Evolutionary conservation across 768 basidiomycete genomes (phyloP).

Genomic region (Crassisporium funariophilum): DNA sequence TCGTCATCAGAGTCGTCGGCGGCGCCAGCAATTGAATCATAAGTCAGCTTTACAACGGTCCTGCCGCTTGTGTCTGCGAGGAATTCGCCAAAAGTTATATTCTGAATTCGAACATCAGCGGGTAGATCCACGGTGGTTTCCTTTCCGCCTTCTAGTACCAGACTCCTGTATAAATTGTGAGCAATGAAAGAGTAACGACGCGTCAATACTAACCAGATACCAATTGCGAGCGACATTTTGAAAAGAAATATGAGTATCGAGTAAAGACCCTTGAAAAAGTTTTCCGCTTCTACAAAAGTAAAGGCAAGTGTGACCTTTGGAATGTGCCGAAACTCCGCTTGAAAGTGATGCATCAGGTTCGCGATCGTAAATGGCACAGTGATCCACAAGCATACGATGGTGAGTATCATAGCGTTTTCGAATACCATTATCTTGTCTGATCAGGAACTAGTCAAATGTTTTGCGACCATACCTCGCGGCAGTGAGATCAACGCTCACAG

Average conservation of each 20-base stretch:
- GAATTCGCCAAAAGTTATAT: conserved; percentile 77
- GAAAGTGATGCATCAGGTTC: conserved; percentile 7
- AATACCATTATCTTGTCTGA: conserved; percentile 5
- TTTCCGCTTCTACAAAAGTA: conserved; percentile 21
- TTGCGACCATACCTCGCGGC: conserved; percentile 95
- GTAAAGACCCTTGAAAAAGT: conserved; percentile 16
- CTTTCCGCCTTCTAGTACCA: conserved; percentile 58
- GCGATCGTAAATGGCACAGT: conserved; percentile 11
- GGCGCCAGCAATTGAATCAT: conserved; percentile 39
- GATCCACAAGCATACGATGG: conserved; percentile 41
- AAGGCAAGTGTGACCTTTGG: conserved; percentile 15
- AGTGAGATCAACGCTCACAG: conserved; percentile 95
- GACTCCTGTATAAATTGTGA: conserved; percentile 50
- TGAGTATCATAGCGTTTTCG: conserved; percentile 32
- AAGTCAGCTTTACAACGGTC: conserved; percentile 69
- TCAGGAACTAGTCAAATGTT: conserved; percentile 81
- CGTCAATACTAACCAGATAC: conserved; percentile 59
- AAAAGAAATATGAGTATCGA: conserved; percentile 12
- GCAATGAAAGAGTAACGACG: conserved; percentile 14
- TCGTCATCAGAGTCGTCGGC: conserved; percentile 47
- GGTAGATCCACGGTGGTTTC: conserved; percentile 58
- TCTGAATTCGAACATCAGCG: conserved; percentile 77
- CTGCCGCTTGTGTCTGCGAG: conserved; percentile 61
- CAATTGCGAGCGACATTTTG: conserved; percentile 62
- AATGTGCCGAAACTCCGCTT: conserved; percentile 50